phyloP scores from a whole-genome alignment of 768 basidiomycete species.

The Cubamyces sp. region DNA sequence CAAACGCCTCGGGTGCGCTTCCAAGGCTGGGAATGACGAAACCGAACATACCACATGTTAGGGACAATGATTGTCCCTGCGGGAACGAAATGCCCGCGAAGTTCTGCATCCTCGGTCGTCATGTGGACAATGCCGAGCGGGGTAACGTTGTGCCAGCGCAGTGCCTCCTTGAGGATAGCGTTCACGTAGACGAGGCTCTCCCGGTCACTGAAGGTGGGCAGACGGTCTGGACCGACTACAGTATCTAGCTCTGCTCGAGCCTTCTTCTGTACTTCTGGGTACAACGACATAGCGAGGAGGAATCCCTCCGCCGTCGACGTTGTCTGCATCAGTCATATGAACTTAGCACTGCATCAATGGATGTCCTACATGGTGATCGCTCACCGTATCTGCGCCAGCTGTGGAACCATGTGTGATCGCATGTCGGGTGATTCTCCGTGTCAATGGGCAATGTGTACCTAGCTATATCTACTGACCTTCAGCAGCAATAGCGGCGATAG shows the following conservation, averaged over 20 bases:
- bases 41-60: conserved; percentile 29
- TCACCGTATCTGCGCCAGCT: conserved; percentile 28
- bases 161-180: conserved; percentile 17
- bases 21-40: no score
- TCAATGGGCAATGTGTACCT: no score
- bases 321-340: conserved; percentile 14
- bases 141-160: conserved; percentile 22
- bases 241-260: conserved; percentile 17
- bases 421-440: no score
- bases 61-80: conserved; percentile 28
- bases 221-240: conserved; percentile 18
- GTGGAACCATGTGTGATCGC: background rate
- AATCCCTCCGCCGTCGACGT: conserved; percentile 32
- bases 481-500: conserved; percentile 2
- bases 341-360: background rate
- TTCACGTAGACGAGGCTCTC: conserved; percentile 10
- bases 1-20: background rate
- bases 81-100: conserved; percentile 30
- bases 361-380: background rate
- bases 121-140: conserved; percentile 32
- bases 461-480: background rate
- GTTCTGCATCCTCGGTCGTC: conserved; percentile 29
- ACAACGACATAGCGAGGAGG: conserved; percentile 34
- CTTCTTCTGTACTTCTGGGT: conserved; percentile 30
- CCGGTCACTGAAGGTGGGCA: conserved; percentile 15